Base-by-base conservation (phyloP, 2,329 filamentous ascomycete species). In the Talaromyces sp. region DNA sequence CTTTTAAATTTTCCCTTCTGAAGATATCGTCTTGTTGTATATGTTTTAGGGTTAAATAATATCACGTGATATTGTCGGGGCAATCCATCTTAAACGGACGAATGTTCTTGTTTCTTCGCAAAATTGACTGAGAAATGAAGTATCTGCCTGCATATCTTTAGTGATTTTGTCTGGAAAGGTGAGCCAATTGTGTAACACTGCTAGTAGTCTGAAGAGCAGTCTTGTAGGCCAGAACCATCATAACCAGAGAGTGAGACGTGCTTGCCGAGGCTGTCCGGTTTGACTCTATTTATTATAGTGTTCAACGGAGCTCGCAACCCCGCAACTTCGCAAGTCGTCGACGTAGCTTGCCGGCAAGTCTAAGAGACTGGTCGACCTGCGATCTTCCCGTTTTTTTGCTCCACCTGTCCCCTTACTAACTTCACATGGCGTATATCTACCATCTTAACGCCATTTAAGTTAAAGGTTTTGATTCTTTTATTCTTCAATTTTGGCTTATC, bases 21-120 rank as follows among this genome's bases (percentile, higher is more conserved):
- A 48, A n/a, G 28, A 33, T 48, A 10, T 33, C 3, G 43, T 48
- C 9, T 19, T 48, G 28, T 17, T 2, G 15, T 17, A 13, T 22
- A 41, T 17, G 33, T 48, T n/a, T 46, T 53, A 53, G 51, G 56
- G 56, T 37, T 53, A 50, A 51, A 5, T 21, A 22, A 1, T 10
- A 53, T 46, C 56, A 58, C 56, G 56, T 58, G 56, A 58, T 53
- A 33, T 11, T 8, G 5, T 39, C 19, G 35, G 11, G n/a, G n/a
- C n/a, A 10, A 31, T 13, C 28, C 5, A 39, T 13, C n/a, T 39
- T 21, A 2, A 28, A 28, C 25, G 25, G 25, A 28, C 25, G n/a
- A n/a, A n/a, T n/a, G n/a, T n/a, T n/a, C n/a, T n/a, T n/a, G n/a
- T n/a, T n/a, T n/a, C n/a, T n/a, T n/a, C n/a, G n/a, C n/a, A n/a